phyloP scores from a whole-genome alignment of 2,329 filamentous ascomycete genomes.

The Sordariomycetes sp. region DNA sequence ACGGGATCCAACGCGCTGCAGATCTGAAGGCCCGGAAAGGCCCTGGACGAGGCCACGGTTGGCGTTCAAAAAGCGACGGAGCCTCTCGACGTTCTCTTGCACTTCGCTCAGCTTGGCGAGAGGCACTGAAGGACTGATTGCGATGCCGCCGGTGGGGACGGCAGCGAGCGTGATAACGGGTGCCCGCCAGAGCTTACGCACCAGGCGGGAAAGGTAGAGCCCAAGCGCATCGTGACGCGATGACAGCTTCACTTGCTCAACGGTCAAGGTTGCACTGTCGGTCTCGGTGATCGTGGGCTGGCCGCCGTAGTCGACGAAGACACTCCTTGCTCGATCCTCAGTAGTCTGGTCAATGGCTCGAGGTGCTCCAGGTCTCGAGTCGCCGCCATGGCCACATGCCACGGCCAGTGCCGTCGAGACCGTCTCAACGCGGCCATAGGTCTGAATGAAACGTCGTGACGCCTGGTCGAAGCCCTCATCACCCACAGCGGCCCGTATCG shows the following conservation, averaged over 20 bases:
- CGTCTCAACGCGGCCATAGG: conserved; percentile 83
- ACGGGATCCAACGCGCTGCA: conserved; percentile 68
- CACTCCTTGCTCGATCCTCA: conserved; percentile 72
- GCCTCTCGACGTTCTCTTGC: conserved; percentile 69
- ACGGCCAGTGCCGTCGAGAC: conserved; percentile 88
- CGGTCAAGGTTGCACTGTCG: conserved; percentile 59
- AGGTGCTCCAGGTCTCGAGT: conserved; percentile 59
- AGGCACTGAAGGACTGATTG: conserved; percentile 58
- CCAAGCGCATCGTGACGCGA: conserved; percentile 83
- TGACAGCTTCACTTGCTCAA: conserved; percentile 80
- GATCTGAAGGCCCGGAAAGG: conserved; percentile 77
- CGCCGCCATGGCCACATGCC: conserved; percentile 85
- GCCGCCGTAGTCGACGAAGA: conserved; percentile 88
- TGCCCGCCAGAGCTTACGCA: conserved; percentile 81
- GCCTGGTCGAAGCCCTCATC: conserved; percentile 49
- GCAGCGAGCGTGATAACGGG: conserved; percentile 53
- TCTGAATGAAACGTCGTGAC: conserved; percentile 71
- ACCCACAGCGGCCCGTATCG: conserved; percentile 4
- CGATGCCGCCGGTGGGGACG: conserved; percentile 44
- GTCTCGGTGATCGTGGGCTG: conserved; percentile 75
- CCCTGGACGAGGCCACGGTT: conserved; percentile 92
- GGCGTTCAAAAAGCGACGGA: conserved; percentile 74
- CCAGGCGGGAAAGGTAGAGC: conserved; percentile 78
- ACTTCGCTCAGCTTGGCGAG: conserved; percentile 62
- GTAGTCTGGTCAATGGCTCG: conserved; percentile 78